A percentile compares a stretch with the other conserved stretches of the same genome.
Conservation (phyloP, 768 basidiomycete species). For the Tephrocybe sp. region DNA sequence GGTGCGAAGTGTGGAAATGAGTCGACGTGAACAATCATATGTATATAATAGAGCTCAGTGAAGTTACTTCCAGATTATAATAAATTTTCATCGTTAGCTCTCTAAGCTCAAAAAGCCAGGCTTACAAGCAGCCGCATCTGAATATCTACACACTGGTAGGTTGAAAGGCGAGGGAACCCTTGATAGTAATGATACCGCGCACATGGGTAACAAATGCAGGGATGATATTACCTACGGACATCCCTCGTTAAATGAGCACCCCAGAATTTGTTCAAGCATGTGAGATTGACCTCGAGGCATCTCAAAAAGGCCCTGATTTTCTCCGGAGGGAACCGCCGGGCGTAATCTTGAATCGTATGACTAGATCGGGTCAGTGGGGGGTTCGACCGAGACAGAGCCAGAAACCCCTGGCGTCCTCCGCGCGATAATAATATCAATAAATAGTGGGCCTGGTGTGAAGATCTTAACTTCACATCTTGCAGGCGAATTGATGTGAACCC, state of each 20-base stretch:
- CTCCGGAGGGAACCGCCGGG: constrained; percentile 29
- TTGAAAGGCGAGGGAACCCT: not conserved
- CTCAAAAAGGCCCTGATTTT: constrained; percentile 21
- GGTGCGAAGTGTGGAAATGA: too few species aligned
- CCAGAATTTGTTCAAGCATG: constrained; percentile 27
- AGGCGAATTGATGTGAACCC: constrained; percentile 25
- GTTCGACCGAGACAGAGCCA: constrained; percentile 12
- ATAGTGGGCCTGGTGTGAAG: constrained; percentile 13
- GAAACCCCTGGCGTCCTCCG: constrained; percentile 5
- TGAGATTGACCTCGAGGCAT: constrained; percentile 27
- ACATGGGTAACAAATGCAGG: constrained; percentile 20
- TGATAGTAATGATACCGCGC: constrained; percentile 9
- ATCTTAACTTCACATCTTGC: constrained; percentile 18
- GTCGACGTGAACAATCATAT: too few species aligned
- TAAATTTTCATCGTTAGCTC: too few species aligned
- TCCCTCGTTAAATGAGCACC: constrained; percentile 25
- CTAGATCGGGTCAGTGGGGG: constrained; percentile 18
- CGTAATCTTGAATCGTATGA: constrained; percentile 21
- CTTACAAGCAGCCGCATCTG: not conserved
- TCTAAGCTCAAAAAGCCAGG: too few species aligned
- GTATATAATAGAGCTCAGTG: too few species aligned
- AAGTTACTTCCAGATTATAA: too few species aligned
- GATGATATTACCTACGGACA: constrained; percentile 19
- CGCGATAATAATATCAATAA: constrained; percentile 6
- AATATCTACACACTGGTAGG: not conserved